Evolutionary conservation across 2,329 filamentous ascomycete species (phyloP).

Genomic region (Fusarium multiceps): DNA sequence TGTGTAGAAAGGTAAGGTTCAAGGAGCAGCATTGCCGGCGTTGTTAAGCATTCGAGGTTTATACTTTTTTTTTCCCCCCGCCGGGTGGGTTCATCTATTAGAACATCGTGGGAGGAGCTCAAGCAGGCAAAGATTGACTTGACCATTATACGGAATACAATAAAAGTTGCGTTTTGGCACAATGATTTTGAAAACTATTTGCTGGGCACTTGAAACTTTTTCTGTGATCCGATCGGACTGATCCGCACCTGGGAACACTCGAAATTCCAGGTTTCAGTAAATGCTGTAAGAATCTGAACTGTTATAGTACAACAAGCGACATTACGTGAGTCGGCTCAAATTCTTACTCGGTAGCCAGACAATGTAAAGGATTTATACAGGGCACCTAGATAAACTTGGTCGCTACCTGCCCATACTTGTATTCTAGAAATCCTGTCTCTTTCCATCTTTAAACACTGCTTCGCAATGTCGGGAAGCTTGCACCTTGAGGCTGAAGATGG

Average conservation of each 20-base stretch:
- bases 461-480: neutral
- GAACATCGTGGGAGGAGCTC: slow-evolving; percentile 19
- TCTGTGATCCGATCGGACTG: slow-evolving; percentile 5
- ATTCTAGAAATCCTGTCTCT: neutral
- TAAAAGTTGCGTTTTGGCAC: slow-evolving; percentile 36
- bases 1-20: slow-evolving; percentile 46
- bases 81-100: slow-evolving; percentile 5
- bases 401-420: neutral
- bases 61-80: slow-evolving; percentile 16
- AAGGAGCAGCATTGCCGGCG: slow-evolving; percentile 41
- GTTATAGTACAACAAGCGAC: neutral
- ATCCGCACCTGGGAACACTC: neutral
- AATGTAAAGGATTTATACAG: neutral
- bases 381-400: neutral
- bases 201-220: neutral
- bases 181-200: neutral
- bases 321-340: neutral
- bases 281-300: neutral
- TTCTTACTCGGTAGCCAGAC: neutral
- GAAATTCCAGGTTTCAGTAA: neutral
- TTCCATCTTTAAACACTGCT: neutral
- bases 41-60: slow-evolving; percentile 40
- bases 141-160: slow-evolving; percentile 42
- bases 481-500: slow-evolving; percentile 8
- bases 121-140: slow-evolving; percentile 40